A percentile compares a stretch with the other conserved stretches of the same genome.
These are phyloP conservation scores for Phyllosticta citrichinensis DNA, from an alignment of 2,329 filamentous ascomycete genomes.

Conservation along the genomic window DNA sequence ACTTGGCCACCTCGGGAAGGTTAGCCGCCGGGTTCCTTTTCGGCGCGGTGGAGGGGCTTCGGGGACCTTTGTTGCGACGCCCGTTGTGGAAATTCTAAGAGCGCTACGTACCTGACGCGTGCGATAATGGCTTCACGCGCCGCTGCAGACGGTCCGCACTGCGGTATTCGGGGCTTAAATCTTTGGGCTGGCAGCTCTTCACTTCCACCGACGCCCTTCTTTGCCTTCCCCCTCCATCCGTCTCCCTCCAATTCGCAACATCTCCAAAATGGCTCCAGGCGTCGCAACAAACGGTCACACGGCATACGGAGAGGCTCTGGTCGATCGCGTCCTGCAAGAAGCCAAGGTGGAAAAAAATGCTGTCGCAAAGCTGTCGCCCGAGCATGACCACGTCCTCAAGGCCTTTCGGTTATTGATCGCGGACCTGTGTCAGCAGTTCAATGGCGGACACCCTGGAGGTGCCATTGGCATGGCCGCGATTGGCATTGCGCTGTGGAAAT, in stretches of 20 bases:
- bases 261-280: not conserved
- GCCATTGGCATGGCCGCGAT: slow-evolving; percentile 54
- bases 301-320: slow-evolving; percentile 18
- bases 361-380: slow-evolving; percentile 15
- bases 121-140: not conserved
- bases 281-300: slow-evolving; percentile 10
- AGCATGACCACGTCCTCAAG: slow-evolving; percentile 45
- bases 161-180: not conserved
- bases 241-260: not conserved
- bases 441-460: slow-evolving; percentile 55
- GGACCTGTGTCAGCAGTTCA: slow-evolving; percentile 60
- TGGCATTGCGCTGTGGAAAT: slow-evolving; percentile 52
- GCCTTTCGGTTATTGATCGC: slow-evolving; percentile 55
- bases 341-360: slow-evolving; percentile 15
- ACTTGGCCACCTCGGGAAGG: not conserved
- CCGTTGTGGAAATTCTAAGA: not conserved
- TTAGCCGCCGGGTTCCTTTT: not conserved
- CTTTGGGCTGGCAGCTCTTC: not conserved
- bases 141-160: not conserved
- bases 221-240: not conserved
- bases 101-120: not conserved
- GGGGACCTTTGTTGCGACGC: not conserved
- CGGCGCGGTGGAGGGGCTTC: not conserved
- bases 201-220: not conserved
- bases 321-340: slow-evolving; percentile 17